Evolutionary conservation across 495 filamentous ascomycete genomes (phyloP).

Genomic region (Geopyxis carbonaria): DNA sequence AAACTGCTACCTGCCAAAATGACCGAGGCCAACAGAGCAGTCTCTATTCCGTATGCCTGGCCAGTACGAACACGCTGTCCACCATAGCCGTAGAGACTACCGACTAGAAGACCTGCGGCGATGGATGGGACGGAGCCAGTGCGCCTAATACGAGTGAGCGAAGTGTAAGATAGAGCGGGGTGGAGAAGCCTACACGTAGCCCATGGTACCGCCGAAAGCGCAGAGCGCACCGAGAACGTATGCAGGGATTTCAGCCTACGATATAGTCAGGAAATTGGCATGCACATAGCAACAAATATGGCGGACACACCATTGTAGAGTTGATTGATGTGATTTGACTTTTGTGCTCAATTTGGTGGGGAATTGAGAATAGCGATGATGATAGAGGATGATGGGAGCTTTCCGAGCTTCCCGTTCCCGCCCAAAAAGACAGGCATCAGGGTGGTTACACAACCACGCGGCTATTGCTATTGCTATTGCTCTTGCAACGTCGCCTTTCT

Average conservation of each 20-base stretch:
- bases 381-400: background rate
- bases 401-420: slow-evolving; percentile 2
- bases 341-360: background rate
- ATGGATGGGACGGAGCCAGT: slow-evolving; percentile 51
- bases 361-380: background rate
- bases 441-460: no score
- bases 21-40: slow-evolving; percentile 55
- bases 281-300: background rate
- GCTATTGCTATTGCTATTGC: no score
- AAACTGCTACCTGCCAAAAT: slow-evolving; percentile 67
- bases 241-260: slow-evolving; percentile 36
- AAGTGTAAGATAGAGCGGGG: slow-evolving; percentile 6
- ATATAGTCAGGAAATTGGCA: background rate
- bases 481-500: no score
- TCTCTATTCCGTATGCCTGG: slow-evolving; percentile 54
- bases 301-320: no score
- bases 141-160: slow-evolving; percentile 31
- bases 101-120: slow-evolving; percentile 64
- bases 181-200: slow-evolving; percentile 35
- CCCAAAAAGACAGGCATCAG: slow-evolving; percentile 8
- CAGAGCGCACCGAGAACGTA: slow-evolving; percentile 66
- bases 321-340: slow-evolving; percentile 1
- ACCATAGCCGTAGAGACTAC: slow-evolving; percentile 49
- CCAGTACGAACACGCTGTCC: slow-evolving; percentile 48
- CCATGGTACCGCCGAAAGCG: slow-evolving; percentile 68